Base-by-base conservation (phyloP, 2,329 filamentous ascomycete species). In the Zasmidium citrigriseum region DNA sequence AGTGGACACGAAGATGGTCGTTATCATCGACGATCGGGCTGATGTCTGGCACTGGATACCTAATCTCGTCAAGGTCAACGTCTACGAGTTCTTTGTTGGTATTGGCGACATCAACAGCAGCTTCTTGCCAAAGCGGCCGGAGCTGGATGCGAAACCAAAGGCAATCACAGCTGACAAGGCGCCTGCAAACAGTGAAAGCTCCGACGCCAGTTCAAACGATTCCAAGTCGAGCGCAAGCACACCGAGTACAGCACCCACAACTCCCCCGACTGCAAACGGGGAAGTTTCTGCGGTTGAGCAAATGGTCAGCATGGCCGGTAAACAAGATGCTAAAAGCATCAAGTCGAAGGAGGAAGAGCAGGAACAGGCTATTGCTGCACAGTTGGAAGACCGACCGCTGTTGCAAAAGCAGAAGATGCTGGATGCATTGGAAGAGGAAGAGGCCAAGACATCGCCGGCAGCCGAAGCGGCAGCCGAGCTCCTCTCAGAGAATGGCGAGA, bases 91-190 rank as follows among this genome's bases (percentile, higher is more conserved):
- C 76, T 99, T 98, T 78, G 91, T 96, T 57, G 95, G 95, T 16
- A 96, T 97, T 63, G 95, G 95, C 62, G 95, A 99, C 75, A 99
- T 99, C 80, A 99, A 99, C 78, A 96, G 93, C 12, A 96, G 91
- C 72, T 99, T 98, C 72, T 76, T 99, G 53, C 95, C 95, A 0
- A 96, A 96, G 74, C 86, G 85, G 62, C 79, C 80, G 60, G 80
- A 77, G 54, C 56, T 74, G 4, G 71, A 73, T 29, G 64, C 57
- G 18, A 69, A 70, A n/a, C 49, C 64, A 14, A 67, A 64, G 45
- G 60, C 64, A 27, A 57, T 54, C 5, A 65, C 59, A 46, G 65
- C 56, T 56, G 57, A 62, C 57, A 59, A 55, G 27, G 58, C 44
- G n/a, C 60, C 54, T 25, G 60, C 65, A 5, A 64, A 63, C 18